Evolutionary conservation across 208 protist species (phyloP).

Genomic region (Zelonia costaricensis): DNA sequence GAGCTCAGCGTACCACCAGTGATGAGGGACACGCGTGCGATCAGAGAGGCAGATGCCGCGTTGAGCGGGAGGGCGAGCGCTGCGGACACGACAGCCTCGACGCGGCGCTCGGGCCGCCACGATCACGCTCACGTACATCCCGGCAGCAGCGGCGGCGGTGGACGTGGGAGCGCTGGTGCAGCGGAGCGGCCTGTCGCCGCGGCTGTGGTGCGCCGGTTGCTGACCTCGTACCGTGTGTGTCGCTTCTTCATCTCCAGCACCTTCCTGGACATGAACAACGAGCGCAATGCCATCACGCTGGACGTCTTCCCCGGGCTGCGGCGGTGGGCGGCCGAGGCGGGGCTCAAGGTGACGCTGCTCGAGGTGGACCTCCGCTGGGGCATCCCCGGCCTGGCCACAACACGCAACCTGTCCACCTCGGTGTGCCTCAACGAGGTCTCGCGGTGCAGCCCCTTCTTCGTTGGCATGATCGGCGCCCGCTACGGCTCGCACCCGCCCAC

Average conservation of each 20-base stretch:
- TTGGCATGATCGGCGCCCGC: conserved; percentile 91
- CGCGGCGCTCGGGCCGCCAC: too few species aligned
- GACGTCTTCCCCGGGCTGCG: conserved; percentile 94
- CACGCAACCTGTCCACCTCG: conserved; percentile 72
- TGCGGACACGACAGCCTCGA: too few species aligned
- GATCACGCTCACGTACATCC: too few species aligned
- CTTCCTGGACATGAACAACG: conserved; percentile 97
- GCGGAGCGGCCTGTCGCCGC: too few species aligned
- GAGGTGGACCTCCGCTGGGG: conserved; percentile 97
- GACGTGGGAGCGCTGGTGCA: too few species aligned
- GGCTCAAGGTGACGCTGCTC: conserved; percentile 73
- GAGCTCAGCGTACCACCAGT: too few species aligned
- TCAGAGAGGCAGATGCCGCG: too few species aligned
- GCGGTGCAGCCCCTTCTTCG: conserved; percentile 93
- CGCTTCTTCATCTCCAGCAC: conserved; percentile 97
- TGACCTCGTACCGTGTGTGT: conserved; percentile 53
- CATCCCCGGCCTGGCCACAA: conserved; percentile 84
- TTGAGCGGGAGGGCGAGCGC: too few species aligned
- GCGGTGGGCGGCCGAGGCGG: conserved; percentile 59
- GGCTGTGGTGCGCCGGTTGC: conserved; percentile 13
- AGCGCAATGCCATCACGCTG: conserved; percentile 92
- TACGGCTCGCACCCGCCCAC: conserved; percentile 75
- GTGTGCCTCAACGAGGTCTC: conserved; percentile 96
- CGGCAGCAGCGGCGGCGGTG: too few species aligned
- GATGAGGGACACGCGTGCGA: too few species aligned